These are phyloP conservation scores for Eutrema yunnanense DNA, from an alignment of 345 rosid species.

Conservation along the genomic window DNA sequence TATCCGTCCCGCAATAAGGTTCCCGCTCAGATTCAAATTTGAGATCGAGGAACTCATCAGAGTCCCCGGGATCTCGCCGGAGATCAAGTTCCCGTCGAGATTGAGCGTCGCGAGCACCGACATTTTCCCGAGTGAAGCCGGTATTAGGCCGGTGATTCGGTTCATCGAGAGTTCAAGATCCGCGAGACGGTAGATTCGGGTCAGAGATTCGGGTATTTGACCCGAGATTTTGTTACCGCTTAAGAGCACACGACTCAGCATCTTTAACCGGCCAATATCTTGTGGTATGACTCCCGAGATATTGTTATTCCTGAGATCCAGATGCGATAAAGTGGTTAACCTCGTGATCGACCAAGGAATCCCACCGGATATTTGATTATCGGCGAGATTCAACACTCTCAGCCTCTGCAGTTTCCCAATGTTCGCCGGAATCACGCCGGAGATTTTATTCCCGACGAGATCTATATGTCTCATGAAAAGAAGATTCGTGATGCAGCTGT, in stretches of 20 bases:
- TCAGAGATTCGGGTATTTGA: slow-evolving; percentile 50
- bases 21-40: slow-evolving; percentile 67
- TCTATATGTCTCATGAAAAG: slow-evolving; percentile 53
- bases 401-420: slow-evolving; percentile 53
- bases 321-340: slow-evolving; percentile 50
- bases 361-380: slow-evolving; percentile 47
- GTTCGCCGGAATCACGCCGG: slow-evolving; percentile 54
- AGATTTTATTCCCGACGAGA: slow-evolving; percentile 60
- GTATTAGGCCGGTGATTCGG: slow-evolving; percentile 47
- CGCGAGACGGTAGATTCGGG: slow-evolving; percentile 58
- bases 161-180: slow-evolving; percentile 66
- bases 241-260: slow-evolving; percentile 65
- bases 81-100: slow-evolving; percentile 50
- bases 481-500: slow-evolving; percentile 48
- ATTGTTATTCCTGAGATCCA: slow-evolving; percentile 58
- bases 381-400: slow-evolving; percentile 64
- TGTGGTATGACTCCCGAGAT: slow-evolving; percentile 56
- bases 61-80: slow-evolving; percentile 50
- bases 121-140: slow-evolving; percentile 53
- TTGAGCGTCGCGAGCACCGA: slow-evolving; percentile 64
- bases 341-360: slow-evolving; percentile 56
- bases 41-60: slow-evolving; percentile 62
- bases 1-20: slow-evolving; percentile 49
- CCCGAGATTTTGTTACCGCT: slow-evolving; percentile 61
- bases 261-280: slow-evolving; percentile 53